phyloP scores from a whole-genome alignment of 177 flowering plant species.

The Vitis hybrid region DNA sequence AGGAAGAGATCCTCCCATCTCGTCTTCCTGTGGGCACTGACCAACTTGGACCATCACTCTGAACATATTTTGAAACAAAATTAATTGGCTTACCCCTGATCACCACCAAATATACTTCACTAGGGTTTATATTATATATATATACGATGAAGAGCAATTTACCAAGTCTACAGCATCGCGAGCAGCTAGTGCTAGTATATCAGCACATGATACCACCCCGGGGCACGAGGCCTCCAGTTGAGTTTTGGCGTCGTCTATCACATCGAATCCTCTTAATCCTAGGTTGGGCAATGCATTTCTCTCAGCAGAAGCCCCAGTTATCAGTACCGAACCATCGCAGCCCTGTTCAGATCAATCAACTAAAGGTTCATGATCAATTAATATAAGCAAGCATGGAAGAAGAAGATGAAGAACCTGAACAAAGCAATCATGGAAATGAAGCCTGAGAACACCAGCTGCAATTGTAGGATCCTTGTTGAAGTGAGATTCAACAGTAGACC shows the following conservation, averaged over 20 bases:
- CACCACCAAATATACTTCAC: background rate
- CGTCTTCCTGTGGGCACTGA: slow-evolving; percentile 68
- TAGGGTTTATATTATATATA: too few species aligned
- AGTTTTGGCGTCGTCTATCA: slow-evolving; percentile 68
- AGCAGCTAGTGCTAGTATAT: slow-evolving; percentile 70
- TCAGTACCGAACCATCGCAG: slow-evolving; percentile 73
- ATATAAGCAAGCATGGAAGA: background rate
- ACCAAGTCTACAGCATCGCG: slow-evolving; percentile 76
- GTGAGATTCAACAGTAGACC: slow-evolving; percentile 54
- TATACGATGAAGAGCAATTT: background rate
- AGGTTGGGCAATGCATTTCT: slow-evolving; percentile 52
- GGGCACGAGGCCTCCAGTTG: slow-evolving; percentile 63
- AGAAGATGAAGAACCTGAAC: slow-evolving; percentile 43
- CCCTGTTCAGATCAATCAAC: slow-evolving; percentile 37
- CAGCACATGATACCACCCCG: slow-evolving; percentile 76
- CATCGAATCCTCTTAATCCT: slow-evolving; percentile 68
- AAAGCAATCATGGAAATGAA: slow-evolving; percentile 84
- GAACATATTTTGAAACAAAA: background rate
- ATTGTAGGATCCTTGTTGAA: slow-evolving; percentile 55
- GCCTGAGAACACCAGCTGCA: slow-evolving; percentile 69
- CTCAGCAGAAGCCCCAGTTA: slow-evolving; percentile 51
- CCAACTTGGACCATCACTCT: slow-evolving; percentile 79
- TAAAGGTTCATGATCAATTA: too few species aligned
- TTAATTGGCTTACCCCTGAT: too few species aligned
- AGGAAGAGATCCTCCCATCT: slow-evolving; percentile 65